Conservation (phyloP, 2,329 filamentous ascomycete species). For the Penicillium nordicum region DNA sequence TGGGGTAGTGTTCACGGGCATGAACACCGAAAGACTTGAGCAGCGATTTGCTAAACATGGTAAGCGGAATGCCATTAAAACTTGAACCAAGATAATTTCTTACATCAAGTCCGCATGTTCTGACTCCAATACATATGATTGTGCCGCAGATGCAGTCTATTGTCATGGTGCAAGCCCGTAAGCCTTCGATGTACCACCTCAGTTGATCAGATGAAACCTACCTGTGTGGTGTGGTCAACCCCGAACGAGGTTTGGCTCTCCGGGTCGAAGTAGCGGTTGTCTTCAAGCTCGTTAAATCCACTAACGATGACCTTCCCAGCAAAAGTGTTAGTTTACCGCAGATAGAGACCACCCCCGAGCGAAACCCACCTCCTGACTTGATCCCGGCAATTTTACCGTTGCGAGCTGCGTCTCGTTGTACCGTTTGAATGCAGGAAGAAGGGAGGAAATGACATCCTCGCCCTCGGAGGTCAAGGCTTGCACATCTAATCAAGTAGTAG, state of each 20-base stretch:
- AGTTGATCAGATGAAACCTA: conserved; percentile 32
- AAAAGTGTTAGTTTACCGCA: background rate
- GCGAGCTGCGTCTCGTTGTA: conserved; percentile 96
- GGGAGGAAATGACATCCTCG: conserved; percentile 64
- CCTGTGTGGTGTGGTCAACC: conserved; percentile 80
- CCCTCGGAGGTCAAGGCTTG: conserved; percentile 74
- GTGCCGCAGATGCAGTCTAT: conserved; percentile 75
- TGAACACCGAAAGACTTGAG: conserved; percentile 73
- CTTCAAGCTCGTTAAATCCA: conserved; percentile 76
- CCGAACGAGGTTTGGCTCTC: conserved; percentile 83
- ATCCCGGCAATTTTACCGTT: conserved; percentile 83
- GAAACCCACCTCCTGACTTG: conserved; percentile 66
- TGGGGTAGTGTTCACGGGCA: conserved; percentile 83
- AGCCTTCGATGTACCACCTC: conserved; percentile 3
- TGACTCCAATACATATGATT: conserved; percentile 76
- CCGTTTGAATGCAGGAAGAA: conserved; percentile 80
- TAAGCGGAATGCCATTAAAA: background rate
- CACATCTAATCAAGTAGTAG: conserved; percentile 62
- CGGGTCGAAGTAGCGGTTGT: conserved; percentile 83
- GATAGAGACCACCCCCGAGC: background rate
- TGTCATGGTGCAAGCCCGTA: conserved; percentile 9
- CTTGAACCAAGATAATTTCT: conserved; percentile 27
- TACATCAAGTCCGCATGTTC: conserved; percentile 76
- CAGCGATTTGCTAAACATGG: conserved; percentile 68
- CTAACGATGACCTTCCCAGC: conserved; percentile 67